Evolutionary conservation across 139 green algal genomes (phyloP).

Genomic region (Asterochloris sp.): DNA sequence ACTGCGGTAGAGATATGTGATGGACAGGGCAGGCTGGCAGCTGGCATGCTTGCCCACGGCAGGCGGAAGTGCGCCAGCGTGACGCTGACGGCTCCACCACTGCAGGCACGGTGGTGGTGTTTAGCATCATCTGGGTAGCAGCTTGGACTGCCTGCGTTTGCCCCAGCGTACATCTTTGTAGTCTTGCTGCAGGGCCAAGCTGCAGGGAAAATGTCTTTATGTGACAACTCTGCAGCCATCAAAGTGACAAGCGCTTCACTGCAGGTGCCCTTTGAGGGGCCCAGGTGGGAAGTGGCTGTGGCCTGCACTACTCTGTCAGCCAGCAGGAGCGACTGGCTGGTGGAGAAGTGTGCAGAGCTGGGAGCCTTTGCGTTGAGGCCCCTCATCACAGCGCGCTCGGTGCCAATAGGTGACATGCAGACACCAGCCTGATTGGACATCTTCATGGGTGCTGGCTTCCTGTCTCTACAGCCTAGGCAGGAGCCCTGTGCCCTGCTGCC

Average conservation of each 20-base stretch:
- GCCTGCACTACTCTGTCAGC: constrained; percentile 79
- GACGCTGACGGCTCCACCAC: too few species aligned
- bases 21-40: constrained; percentile 47
- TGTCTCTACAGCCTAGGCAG: neutral
- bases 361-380: constrained; percentile 69
- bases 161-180: too few species aligned
- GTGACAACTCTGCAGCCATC: too few species aligned
- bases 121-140: too few species aligned
- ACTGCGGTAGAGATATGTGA: constrained; percentile 73
- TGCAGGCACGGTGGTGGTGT: too few species aligned
- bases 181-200: too few species aligned
- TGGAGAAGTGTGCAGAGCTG: constrained; percentile 89
- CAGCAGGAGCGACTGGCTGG: constrained; percentile 79
- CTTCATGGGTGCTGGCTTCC: neutral
- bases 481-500: neutral
- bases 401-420: constrained; percentile 26
- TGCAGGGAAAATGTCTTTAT: too few species aligned
- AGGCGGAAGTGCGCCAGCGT: too few species aligned
- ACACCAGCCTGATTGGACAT: neutral
- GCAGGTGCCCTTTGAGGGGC: constrained; percentile 22
- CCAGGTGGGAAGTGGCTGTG: constrained; percentile 43
- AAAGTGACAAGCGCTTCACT: too few species aligned
- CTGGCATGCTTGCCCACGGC: neutral
- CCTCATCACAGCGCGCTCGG: constrained; percentile 65
- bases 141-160: too few species aligned